Evolutionary conservation across 2,329 filamentous ascomycete species (phyloP).

Genomic region (Colletotrichum sojae): DNA sequence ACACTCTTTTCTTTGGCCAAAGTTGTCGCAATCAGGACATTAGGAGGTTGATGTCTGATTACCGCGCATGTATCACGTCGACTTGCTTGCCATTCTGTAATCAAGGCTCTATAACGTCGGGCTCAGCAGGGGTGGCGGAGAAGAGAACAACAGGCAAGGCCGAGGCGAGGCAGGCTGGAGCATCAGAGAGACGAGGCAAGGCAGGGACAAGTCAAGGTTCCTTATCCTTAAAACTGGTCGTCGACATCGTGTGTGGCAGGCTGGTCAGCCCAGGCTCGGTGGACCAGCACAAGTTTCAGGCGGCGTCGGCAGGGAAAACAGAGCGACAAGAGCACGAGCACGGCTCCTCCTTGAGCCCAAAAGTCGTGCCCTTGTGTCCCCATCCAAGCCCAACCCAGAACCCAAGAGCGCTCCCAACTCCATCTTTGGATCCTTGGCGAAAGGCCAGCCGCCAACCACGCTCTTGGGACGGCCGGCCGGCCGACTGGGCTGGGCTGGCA

Average conservation of each 20-base stretch:
- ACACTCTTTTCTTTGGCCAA: neutral
- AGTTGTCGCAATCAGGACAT: neutral
- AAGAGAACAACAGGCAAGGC: neutral
- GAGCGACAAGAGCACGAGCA: constrained; percentile 20
- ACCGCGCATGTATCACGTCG: too few species aligned
- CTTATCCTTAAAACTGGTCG: neutral
- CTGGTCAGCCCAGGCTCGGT: constrained; percentile 30
- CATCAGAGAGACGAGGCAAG: neutral
- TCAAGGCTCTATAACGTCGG: neutral
- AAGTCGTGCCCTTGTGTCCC: neutral
- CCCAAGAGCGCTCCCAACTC: constrained; percentile 21
- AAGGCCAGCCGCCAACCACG: constrained; percentile 22
- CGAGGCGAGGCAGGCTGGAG: too few species aligned
- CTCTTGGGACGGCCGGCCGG: constrained; percentile 3
- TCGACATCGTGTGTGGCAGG: neutral
- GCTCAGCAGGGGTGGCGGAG: neutral
- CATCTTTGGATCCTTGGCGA: constrained; percentile 39
- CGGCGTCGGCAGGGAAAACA: constrained; percentile 35
- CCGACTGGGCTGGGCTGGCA: constrained; percentile 1
- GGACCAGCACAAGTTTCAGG: constrained; percentile 38
- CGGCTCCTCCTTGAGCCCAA: constrained; percentile 32
- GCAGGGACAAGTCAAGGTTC: constrained; percentile 1
- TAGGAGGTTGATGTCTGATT: too few species aligned
- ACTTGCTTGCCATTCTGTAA: too few species aligned
- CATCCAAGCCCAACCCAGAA: neutral